Conservation (phyloP, 495 filamentous ascomycete genomes). For the Annulohypoxylon nitens region DNA sequence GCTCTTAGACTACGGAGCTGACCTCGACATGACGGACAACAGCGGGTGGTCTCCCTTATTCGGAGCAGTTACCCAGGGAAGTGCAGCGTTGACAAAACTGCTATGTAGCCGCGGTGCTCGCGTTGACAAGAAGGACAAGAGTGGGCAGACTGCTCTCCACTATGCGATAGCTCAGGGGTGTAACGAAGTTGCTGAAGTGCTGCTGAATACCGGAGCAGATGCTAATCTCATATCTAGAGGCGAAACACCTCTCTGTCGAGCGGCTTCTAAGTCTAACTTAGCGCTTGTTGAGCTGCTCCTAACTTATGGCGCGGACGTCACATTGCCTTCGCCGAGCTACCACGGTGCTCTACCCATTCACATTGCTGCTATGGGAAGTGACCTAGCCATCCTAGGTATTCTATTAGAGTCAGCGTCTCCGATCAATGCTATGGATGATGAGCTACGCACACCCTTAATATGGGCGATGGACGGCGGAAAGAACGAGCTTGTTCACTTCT, state of each 20-base stretch:
- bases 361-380: slow-evolving; percentile 39
- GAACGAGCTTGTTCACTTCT: slow-evolving; percentile 37
- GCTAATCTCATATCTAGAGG: slow-evolving; percentile 41
- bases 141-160: slow-evolving; percentile 44
- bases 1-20: slow-evolving; percentile 50
- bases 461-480: slow-evolving; percentile 41
- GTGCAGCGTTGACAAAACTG: slow-evolving; percentile 34
- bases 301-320: slow-evolving; percentile 18
- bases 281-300: slow-evolving; percentile 32
- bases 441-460: slow-evolving; percentile 48
- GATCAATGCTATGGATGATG: slow-evolving; percentile 49
- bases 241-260: slow-evolving; percentile 40
- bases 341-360: slow-evolving; percentile 35
- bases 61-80: slow-evolving; percentile 46
- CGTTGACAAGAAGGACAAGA: slow-evolving; percentile 40
- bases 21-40: slow-evolving; percentile 38
- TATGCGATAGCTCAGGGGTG: slow-evolving; percentile 47
- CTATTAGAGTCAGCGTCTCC: slow-evolving; percentile 52
- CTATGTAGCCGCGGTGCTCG: slow-evolving; percentile 49
- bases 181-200: slow-evolving; percentile 37
- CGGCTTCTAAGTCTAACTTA: slow-evolving; percentile 38
- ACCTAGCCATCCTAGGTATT: slow-evolving; percentile 45
- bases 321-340: slow-evolving; percentile 31
- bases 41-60: slow-evolving; percentile 43
- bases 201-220: slow-evolving; percentile 47